phyloP scores from a whole-genome alignment of 805 yeast species.

The Grigorovia yakushimaensis region DNA sequence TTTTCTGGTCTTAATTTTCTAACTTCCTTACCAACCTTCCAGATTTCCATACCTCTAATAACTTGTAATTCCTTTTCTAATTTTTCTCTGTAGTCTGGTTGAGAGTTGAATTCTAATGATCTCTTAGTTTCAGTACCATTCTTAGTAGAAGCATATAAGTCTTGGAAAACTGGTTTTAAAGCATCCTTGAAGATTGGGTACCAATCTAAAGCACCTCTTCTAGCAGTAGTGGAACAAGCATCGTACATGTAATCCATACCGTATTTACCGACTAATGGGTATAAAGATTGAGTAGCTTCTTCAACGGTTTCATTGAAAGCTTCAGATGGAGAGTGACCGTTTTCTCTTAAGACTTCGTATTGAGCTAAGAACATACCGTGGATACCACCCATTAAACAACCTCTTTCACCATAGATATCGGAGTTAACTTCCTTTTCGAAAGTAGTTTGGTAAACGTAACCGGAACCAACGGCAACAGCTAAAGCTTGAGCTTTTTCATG shows the following conservation, averaged over 20 bases:
- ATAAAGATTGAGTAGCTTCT: constrained; percentile 98
- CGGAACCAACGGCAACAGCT: constrained; percentile 98
- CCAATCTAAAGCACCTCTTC: constrained; percentile 99
- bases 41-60: constrained; percentile 97
- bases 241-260: constrained; percentile 99
- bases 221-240: constrained; percentile 99
- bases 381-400: constrained; percentile 99
- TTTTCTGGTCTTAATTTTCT: constrained; percentile 99
- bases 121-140: constrained; percentile 97
- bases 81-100: constrained; percentile 93
- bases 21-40: constrained; percentile 99
- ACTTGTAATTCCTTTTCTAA: constrained; percentile 86
- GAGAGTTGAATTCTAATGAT: constrained; percentile 97
- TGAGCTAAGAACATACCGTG: constrained; percentile 99
- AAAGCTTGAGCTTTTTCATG: constrained; percentile 98
- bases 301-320: constrained; percentile 99
- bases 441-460: constrained; percentile 99
- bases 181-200: constrained; percentile 98
- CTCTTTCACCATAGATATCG: constrained; percentile 99
- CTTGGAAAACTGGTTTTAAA: constrained; percentile 95
- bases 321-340: constrained; percentile 99
- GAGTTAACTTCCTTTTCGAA: constrained; percentile 99
- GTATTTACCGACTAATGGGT: constrained; percentile 98
- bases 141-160: constrained; percentile 88
- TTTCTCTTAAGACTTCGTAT: constrained; percentile 98